Evolutionary conservation across 768 basidiomycete species (phyloP).

Genomic region (Roridomyces roridus): DNA sequence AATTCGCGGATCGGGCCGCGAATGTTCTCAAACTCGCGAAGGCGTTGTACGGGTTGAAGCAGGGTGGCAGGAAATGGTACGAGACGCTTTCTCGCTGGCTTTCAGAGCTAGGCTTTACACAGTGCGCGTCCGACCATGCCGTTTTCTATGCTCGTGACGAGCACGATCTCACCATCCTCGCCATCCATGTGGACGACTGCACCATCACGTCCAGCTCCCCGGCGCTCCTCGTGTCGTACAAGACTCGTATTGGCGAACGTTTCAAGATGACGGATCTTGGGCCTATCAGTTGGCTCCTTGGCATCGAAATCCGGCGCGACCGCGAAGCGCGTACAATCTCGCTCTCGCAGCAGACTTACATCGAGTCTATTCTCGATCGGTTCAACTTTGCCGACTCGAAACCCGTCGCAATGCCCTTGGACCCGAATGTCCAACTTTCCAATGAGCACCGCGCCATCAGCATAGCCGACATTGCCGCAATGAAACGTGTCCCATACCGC

Average conservation of each 20-base stretch:
- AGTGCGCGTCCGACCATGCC: constrained; percentile 12
- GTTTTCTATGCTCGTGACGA: constrained; percentile 10
- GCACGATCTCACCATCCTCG: constrained; percentile 8
- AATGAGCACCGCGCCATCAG: background rate
- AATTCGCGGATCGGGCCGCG: constrained; percentile 30
- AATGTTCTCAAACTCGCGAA: background rate
- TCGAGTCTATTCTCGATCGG: constrained; percentile 21
- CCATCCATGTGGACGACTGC: constrained; percentile 27
- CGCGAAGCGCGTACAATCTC: constrained; percentile 19
- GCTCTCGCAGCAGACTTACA: constrained; percentile 31
- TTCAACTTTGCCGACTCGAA: constrained; percentile 22
- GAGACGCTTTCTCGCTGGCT: constrained; percentile 15
- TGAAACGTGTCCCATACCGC: constrained; percentile 9
- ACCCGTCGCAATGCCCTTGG: constrained; percentile 28
- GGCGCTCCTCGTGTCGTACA: constrained; percentile 18
- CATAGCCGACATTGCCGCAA: background rate
- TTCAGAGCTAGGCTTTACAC: constrained; percentile 3
- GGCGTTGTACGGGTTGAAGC: constrained; percentile 22
- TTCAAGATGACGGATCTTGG: constrained; percentile 31
- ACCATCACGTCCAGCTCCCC: constrained; percentile 26
- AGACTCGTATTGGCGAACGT: background rate
- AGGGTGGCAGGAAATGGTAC: constrained; percentile 37
- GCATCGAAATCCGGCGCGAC: constrained; percentile 30
- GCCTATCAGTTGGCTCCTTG: constrained; percentile 30
- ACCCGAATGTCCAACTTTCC: constrained; percentile 9